A percentile compares a stretch with the other conserved stretches of the same genome.
These are phyloP conservation scores for Aquilaria sinensis DNA, from an alignment of 345 rosid species.

Conservation along the genomic window DNA sequence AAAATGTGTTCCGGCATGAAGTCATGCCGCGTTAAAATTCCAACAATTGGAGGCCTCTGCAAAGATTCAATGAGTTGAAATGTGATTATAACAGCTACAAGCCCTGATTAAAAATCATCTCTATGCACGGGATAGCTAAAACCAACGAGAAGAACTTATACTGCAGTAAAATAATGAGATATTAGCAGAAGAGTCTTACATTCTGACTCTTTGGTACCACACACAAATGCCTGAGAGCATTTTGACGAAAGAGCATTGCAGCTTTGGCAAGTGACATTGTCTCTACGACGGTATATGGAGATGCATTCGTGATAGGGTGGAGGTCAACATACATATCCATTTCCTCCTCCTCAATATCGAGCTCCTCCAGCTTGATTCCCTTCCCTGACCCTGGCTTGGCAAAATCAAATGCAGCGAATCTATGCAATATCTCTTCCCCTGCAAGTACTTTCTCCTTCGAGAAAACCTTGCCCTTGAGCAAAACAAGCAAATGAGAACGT, in stretches of 20 bases:
- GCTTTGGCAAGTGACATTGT: constrained; percentile 72
- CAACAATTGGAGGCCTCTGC: constrained; percentile 63
- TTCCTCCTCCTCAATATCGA: constrained; percentile 46
- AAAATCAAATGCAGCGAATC: constrained; percentile 45
- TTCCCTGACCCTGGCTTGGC: constrained; percentile 70
- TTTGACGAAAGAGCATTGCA: constrained; percentile 50
- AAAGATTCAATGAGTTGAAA: constrained; percentile 5
- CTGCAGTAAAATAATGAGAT: no score
- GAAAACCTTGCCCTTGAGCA: constrained; percentile 44
- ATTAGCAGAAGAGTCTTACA: constrained; percentile 6
- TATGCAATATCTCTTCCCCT: constrained; percentile 24
- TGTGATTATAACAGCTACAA: not conserved
- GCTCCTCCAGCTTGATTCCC: constrained; percentile 50
- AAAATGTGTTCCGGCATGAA: constrained; percentile 56
- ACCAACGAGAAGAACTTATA: no score
- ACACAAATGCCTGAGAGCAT: constrained; percentile 60
- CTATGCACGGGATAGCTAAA: no score
- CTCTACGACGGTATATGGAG: constrained; percentile 63
- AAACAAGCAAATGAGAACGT: constrained; percentile 60
- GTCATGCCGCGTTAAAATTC: constrained; percentile 59
- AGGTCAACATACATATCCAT: constrained; percentile 63
- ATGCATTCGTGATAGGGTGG: constrained; percentile 52
- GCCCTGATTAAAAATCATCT: not conserved
- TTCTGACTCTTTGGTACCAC: constrained; percentile 57
- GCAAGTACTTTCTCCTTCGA: constrained; percentile 29